Evolutionary conservation across 75 land plant genomes (phyloP), one percentile per base, ranked within the genome.

Genomic region (Gnetum montanum): DNA sequence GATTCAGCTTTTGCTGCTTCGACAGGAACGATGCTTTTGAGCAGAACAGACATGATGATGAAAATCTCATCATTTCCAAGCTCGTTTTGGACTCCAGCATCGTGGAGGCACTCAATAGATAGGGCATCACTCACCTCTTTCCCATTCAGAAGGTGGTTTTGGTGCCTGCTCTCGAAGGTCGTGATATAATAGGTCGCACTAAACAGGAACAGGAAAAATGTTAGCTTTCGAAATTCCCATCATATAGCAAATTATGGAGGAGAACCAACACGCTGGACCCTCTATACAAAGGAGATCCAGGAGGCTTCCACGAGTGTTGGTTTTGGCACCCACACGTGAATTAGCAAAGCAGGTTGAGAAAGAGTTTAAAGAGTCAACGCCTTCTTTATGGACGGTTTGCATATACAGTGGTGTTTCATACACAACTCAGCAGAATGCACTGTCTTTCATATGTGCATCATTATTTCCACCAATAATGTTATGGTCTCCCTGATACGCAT

Each of bases 151-250:
- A 85, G 35, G 89, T 89, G 58, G 93, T 88, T 6, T 54, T 88
- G n/a, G 70, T 81, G 8, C 93, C 93, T 46, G 93, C 81, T 23
- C 29, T 88, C 33, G 77, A 81, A 49, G 93, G 93, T 7, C 66
- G 78, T 23, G 93, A 88, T 49, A 26, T 88, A 4, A 88, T 88
- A 72, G 93, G 81, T 18, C 89, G 93, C 33, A 96, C 98, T 27
- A 93, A 85, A 93, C 98, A 24, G 98, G 98, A 12, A 93, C 98
- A 12, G 98, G 98, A 16, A 93, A 89, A 65, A 93, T 96, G 25
- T 71, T 93, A 60, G 98, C 98, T 10, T 93, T 93, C 77, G 98
- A 96, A 22, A 93, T 93, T 34, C 98, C 98, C 19, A 82, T 93
- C 5, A 57, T 83, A 28, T 76, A 83, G 41, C 60, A 63, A 3